Conservation (phyloP, 2,329 filamentous ascomycete species). For the Sarocladium brachiariae region DNA sequence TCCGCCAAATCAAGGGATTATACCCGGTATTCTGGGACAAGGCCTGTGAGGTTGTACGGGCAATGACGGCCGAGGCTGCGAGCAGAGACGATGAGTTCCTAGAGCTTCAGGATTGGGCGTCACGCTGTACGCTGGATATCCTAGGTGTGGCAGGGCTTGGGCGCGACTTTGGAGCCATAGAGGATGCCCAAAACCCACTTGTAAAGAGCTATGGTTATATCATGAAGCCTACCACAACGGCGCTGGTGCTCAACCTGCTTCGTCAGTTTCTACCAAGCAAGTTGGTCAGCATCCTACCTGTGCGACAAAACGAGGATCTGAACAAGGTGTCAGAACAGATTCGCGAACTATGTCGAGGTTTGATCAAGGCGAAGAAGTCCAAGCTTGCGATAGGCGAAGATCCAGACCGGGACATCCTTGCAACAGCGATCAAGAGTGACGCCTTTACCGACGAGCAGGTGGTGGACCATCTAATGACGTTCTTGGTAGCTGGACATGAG, state of each 20-base stretch:
- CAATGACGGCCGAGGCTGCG: neutral
- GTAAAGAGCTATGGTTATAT: conserved; percentile 33
- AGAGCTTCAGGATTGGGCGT: conserved; percentile 35
- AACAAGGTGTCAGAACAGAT: neutral
- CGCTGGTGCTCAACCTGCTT: neutral
- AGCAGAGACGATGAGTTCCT: conserved; percentile 17
- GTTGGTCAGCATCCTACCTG: neutral
- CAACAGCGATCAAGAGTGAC: neutral
- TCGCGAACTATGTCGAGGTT: neutral
- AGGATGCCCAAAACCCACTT: conserved; percentile 27
- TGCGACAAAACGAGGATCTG: neutral
- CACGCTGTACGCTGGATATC: conserved; percentile 36
- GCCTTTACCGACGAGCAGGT: neutral
- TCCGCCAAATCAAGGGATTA: conserved; percentile 29
- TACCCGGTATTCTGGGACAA: conserved; percentile 34
- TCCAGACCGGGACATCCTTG: neutral
- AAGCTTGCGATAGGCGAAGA: neutral
- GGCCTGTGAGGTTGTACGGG: conserved; percentile 14
- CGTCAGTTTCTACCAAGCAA: neutral
- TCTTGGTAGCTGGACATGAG: conserved; percentile 35
- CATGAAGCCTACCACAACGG: conserved; percentile 29
- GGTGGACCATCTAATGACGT: conserved; percentile 32
- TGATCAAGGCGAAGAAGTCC: neutral
- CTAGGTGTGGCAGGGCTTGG: conserved; percentile 35
- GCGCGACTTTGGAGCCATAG: conserved; percentile 32